Conservation (phyloP, 2,329 filamentous ascomycete genomes). For the Fusarium illudens region DNA sequence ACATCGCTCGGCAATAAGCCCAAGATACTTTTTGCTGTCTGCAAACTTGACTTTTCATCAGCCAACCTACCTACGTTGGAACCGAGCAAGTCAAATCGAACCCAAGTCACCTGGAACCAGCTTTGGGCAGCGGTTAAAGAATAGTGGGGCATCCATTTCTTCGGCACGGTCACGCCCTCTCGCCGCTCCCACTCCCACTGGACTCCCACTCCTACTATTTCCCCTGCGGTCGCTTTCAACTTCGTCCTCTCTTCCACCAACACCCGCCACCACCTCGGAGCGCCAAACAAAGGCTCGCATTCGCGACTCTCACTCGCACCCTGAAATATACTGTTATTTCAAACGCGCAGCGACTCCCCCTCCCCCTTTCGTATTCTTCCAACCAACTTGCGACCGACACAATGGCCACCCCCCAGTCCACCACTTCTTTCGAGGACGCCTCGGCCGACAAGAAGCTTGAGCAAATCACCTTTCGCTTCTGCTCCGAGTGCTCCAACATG, state of each 20-base stretch:
- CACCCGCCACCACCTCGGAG: conserved; percentile 18
- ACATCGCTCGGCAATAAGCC: not conserved
- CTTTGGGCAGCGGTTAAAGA: not conserved
- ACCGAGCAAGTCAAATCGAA: conserved; percentile 19
- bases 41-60: not conserved
- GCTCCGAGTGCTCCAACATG: conserved; percentile 98
- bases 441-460: conserved; percentile 65
- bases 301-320: conserved; percentile 1
- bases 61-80: not conserved
- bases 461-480: conserved; percentile 97
- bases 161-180: conserved; percentile 16
- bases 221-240: conserved; percentile 11
- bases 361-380: conserved; percentile 10
- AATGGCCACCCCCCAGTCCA: conserved; percentile 68
- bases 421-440: conserved; percentile 52
- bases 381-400: conserved; percentile 25
- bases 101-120: conserved; percentile 4
- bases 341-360: conserved; percentile 10
- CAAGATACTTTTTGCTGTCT: not conserved
- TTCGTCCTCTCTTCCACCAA: conserved; percentile 13
- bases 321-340: conserved; percentile 27
- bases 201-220: not conserved
- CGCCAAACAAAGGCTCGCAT: conserved; percentile 5
- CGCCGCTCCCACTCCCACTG: conserved; percentile 25
- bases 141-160: conserved; percentile 22